Percentiles rank a stretch among this genome's conserved stretches.
These are phyloP conservation scores for Lyophyllum decastes DNA, from an alignment of 768 basidiomycete genomes.

Conservation along the genomic window DNA sequence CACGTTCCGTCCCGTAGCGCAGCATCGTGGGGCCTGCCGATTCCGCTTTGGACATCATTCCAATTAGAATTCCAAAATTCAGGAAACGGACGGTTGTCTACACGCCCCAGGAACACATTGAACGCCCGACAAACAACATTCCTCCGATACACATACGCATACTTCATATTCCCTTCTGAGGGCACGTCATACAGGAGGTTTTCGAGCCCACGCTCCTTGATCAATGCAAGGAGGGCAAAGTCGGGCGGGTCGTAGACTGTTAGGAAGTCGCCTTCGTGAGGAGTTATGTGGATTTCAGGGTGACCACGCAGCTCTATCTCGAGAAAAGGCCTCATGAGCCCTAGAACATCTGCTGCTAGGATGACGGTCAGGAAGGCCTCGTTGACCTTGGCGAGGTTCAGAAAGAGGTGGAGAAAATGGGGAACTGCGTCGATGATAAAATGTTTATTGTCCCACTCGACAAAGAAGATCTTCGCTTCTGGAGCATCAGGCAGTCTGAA, in stretches of 20 bases:
- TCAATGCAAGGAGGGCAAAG: constrained; percentile 5
- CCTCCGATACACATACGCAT: too few species aligned
- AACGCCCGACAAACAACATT: too few species aligned
- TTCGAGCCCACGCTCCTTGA: constrained; percentile 2
- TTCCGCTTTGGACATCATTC: too few species aligned
- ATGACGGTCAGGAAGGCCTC: not conserved
- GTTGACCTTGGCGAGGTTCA: constrained; percentile 1
- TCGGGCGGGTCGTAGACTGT: constrained; percentile 7
- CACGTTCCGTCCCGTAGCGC: too few species aligned
- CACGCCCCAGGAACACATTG: too few species aligned
- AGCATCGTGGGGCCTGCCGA: too few species aligned
- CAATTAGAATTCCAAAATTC: too few species aligned
- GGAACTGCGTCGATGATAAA: not conserved
- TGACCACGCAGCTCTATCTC: constrained; percentile 5
- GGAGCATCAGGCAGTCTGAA: too few species aligned
- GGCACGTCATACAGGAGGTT: too few species aligned
- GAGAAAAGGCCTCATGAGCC: constrained; percentile 11
- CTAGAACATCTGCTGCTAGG: constrained; percentile 11
- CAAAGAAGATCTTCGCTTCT: constrained; percentile 3
- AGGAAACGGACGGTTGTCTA: too few species aligned
- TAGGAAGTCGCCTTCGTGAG: constrained; percentile 4
- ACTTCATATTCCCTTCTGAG: too few species aligned
- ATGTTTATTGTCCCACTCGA: not conserved
- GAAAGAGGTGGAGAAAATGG: constrained; percentile 3
- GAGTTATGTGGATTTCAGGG: constrained; percentile 3